Conservation (phyloP, 1,139 yeast species). For the Scheffersomyces stambukii region DNA sequence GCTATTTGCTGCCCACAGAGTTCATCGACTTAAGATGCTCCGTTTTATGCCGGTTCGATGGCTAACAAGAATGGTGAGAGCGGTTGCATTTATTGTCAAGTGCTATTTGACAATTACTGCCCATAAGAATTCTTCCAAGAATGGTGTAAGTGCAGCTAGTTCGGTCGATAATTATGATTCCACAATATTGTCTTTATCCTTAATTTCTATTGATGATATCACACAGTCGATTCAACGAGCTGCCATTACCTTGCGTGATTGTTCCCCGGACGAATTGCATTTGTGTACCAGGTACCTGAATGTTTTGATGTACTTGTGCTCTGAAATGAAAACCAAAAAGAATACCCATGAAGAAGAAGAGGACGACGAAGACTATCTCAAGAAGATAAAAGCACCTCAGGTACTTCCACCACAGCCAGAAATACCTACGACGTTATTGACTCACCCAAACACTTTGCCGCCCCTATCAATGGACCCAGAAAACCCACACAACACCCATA, state of each 20-base stretch:
- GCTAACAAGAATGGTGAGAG: constrained; percentile 84
- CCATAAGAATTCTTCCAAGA: constrained; percentile 23
- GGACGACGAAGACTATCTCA: constrained; percentile 10
- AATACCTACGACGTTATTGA: too few relatives aligned
- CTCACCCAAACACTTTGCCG: too few relatives aligned
- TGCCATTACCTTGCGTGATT: constrained; percentile 71
- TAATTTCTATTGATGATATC: constrained; percentile 68
- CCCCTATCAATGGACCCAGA: too few relatives aligned
- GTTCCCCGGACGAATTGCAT: constrained; percentile 88
- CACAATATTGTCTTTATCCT: constrained; percentile 55
- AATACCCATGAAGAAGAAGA: constrained; percentile 5
- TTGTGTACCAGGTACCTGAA: constrained; percentile 78
- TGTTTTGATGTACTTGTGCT: constrained; percentile 71
- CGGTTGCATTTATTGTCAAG: constrained; percentile 86
- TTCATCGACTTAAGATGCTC: constrained; percentile 60
- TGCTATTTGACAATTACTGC: constrained; percentile 70
- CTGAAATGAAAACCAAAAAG: constrained; percentile 57
- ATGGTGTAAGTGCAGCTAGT: constrained; percentile 14
- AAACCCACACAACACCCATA: too few relatives aligned
- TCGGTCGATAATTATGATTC: constrained; percentile 38
- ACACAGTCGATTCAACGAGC: constrained; percentile 65
- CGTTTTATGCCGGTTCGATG: constrained; percentile 86
- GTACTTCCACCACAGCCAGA: too few relatives aligned
- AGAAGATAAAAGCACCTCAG: too few relatives aligned
- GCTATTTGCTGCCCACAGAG: constrained; percentile 65